Conservation (phyloP, 2,329 filamentous ascomycete genomes). For the Byssothecium circinans region DNA sequence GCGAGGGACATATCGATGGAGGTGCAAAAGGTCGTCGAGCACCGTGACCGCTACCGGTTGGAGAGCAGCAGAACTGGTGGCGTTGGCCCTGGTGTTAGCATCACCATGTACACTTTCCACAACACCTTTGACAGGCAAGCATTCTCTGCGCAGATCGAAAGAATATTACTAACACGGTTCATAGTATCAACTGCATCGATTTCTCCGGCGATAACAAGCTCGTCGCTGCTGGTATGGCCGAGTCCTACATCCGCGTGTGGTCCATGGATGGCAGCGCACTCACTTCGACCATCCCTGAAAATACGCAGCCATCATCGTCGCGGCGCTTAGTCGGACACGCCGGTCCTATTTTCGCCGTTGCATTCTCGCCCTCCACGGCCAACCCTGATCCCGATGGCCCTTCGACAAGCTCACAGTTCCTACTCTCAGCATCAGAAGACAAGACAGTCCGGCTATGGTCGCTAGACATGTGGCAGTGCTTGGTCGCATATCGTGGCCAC, state of each 20-base stretch:
- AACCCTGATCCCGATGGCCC: constrained; percentile 51
- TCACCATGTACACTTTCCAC: constrained; percentile 98
- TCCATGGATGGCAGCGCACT: constrained; percentile 83
- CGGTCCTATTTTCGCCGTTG: constrained; percentile 83
- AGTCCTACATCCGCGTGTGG: constrained; percentile 97
- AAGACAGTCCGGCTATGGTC: constrained; percentile 91
- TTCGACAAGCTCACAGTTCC: constrained; percentile 68
- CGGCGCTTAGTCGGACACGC: constrained; percentile 82
- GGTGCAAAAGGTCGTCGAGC: constrained; percentile 90
- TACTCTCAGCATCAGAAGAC: constrained; percentile 86
- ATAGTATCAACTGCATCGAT: constrained; percentile 85
- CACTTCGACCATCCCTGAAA: constrained; percentile 61
- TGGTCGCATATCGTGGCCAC: constrained; percentile 93
- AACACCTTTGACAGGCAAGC: constrained; percentile 86
- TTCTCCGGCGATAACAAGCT: constrained; percentile 90
- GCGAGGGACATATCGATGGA: constrained; percentile 91
- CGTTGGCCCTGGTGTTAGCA: constrained; percentile 78
- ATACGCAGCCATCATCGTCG: constrained; percentile 67
- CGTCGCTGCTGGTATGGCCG: constrained; percentile 84
- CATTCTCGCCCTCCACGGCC: constrained; percentile 75
- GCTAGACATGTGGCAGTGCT: constrained; percentile 84
- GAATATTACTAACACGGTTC: constrained; percentile 19
- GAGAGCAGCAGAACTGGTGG: constrained; percentile 76
- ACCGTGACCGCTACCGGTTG: constrained; percentile 87
- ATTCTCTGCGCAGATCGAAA: neutral